Conservation (phyloP, 768 basidiomycete genomes). For the Mrakia blollopis region DNA sequence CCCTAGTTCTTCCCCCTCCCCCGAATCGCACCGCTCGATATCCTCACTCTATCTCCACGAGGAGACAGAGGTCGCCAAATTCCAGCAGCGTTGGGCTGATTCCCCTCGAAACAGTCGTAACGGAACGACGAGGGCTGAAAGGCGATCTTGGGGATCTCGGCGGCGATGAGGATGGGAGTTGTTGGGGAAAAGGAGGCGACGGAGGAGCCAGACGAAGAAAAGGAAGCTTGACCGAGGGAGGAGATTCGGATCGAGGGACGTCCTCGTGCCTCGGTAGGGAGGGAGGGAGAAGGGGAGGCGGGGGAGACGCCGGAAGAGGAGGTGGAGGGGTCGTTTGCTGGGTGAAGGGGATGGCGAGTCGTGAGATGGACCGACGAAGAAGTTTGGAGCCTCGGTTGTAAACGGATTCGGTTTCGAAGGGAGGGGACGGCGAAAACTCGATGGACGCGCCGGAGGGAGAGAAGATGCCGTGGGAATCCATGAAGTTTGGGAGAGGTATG, state of each 20-base stretch:
- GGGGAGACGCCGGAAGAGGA: neutral
- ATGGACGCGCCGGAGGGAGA: neutral
- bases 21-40: too few relatives aligned
- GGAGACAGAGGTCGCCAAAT: constrained; percentile 13
- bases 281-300: neutral
- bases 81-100: neutral
- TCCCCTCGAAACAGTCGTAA: neutral
- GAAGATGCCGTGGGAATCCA: constrained; percentile 29
- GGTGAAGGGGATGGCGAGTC: neutral
- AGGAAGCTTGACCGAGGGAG: neutral
- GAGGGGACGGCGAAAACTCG: neutral
- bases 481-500: constrained; percentile 18
- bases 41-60: neutral
- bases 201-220: neutral
- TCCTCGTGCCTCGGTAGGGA: neutral
- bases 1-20: too few relatives aligned
- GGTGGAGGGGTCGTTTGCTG: neutral
- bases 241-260: neutral
- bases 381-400: neutral
- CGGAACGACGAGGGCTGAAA: constrained; percentile 20
- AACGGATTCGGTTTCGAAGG: neutral
- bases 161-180: neutral
- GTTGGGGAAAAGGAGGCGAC: neutral
- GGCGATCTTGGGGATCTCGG: constrained; percentile 17
- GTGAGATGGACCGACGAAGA: constrained; percentile 6